These are phyloP conservation scores for Syzygium aqueum DNA, from an alignment of 345 rosid species.

Conservation along the genomic window DNA sequence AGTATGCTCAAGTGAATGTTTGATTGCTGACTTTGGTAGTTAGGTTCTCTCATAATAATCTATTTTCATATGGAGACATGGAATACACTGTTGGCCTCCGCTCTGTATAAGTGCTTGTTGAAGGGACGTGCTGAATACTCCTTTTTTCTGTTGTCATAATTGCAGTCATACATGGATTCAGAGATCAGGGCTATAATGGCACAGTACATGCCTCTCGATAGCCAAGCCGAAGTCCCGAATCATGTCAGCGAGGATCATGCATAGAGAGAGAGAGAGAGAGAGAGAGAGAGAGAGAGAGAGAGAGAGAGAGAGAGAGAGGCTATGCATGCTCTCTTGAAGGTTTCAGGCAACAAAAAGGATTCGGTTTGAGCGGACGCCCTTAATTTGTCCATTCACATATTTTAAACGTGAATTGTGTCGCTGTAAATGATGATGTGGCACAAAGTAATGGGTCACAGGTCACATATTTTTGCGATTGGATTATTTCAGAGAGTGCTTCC, in stretches of 20 bases:
- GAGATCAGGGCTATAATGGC: slow-evolving; percentile 99
- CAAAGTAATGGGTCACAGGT: background rate
- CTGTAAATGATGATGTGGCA: background rate
- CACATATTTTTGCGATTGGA: background rate
- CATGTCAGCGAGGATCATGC: slow-evolving; percentile 51
- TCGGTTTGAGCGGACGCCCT: background rate
- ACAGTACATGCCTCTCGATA: slow-evolving; percentile 94
- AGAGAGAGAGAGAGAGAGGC: background rate
- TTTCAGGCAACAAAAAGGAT: background rate
- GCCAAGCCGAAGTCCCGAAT: slow-evolving; percentile 65
- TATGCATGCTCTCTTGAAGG: background rate
- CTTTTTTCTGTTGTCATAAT: background rate
- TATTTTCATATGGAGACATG: background rate
- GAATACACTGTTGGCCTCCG: background rate
- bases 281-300: too few species aligned
- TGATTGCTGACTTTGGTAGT: background rate
- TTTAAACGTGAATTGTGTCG: background rate
- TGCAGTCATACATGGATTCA: slow-evolving; percentile 95
- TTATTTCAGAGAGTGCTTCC: background rate
- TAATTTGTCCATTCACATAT: background rate
- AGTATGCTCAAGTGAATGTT: background rate
- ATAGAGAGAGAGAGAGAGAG: slow-evolving; percentile 13
- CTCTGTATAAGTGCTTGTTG: background rate
- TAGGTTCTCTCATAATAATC: background rate
- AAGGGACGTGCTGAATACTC: background rate